Evolutionary conservation across 2,329 filamentous ascomycete genomes (phyloP).

Genomic region (Colletotrichum somersetense): DNA sequence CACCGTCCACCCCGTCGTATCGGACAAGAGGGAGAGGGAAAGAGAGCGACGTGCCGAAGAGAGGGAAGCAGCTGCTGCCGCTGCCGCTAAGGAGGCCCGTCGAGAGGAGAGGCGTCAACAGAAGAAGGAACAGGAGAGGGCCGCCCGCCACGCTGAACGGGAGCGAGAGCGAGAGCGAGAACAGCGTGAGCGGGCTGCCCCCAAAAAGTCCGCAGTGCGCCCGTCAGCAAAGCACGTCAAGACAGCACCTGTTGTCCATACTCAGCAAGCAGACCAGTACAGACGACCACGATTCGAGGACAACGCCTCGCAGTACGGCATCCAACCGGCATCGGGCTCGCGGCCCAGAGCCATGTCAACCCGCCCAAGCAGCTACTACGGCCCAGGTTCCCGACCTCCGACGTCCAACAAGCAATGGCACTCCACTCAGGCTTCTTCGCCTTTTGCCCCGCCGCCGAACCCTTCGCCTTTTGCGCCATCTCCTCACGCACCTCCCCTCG

Average conservation of each 20-base stretch:
- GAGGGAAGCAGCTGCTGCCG: not conserved
- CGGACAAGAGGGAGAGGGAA: slow-evolving; percentile 50
- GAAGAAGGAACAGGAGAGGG: slow-evolving; percentile 46
- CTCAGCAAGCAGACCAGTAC: slow-evolving; percentile 39
- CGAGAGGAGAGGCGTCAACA: slow-evolving; percentile 45
- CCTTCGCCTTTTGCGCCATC: slow-evolving; percentile 7
- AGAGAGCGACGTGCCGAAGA: slow-evolving; percentile 42
- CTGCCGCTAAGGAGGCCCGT: slow-evolving; percentile 43
- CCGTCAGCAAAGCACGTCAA: slow-evolving; percentile 53
- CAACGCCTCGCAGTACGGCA: slow-evolving; percentile 55
- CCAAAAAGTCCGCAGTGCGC: slow-evolving; percentile 45
- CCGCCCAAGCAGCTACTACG: slow-evolving; percentile 41
- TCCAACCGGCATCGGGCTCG: slow-evolving; percentile 45
- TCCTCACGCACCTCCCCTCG: slow-evolving; percentile 12
- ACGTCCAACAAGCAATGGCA: slow-evolving; percentile 41
- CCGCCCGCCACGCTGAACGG: slow-evolving; percentile 45
- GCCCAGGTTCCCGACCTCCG: slow-evolving; percentile 40
- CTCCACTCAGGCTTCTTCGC: slow-evolving; percentile 20
- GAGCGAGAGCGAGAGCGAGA: slow-evolving; percentile 45
- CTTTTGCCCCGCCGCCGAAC: slow-evolving; percentile 5
- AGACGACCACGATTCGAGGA: slow-evolving; percentile 48
- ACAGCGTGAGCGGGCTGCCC: slow-evolving; percentile 42
- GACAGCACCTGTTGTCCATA: slow-evolving; percentile 49
- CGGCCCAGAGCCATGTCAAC: slow-evolving; percentile 46
- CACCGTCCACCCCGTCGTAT: slow-evolving; percentile 54